Base-by-base conservation (phyloP, 2,329 filamentous ascomycete species). In the Amesomyces nigricolor region DNA sequence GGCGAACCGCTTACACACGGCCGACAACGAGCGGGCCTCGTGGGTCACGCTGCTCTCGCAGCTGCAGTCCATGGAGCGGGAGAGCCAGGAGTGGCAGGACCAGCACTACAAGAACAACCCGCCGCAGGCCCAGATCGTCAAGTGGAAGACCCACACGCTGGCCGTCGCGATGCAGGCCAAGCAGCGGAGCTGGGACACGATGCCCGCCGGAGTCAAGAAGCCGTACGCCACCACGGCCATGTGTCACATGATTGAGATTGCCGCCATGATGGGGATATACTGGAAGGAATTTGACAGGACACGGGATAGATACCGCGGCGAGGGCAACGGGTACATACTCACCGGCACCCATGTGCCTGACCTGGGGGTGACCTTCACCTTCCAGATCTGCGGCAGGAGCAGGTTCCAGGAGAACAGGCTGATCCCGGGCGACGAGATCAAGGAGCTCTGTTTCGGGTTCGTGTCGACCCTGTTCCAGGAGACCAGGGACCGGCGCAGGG, bases 241-340 rank as follows among this genome's bases (percentile, higher is more conserved):
- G 57, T 79, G 75, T 53, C 79, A 81, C 59, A 65, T 81, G 3
- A 67, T 82, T 30, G 79, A 81, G 68, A 76, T 81, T 57, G 72
- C 78, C 26, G 77, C 77, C 4, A 75, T 77, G 55, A 67, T 82
- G 14, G 78, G 80, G 7, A 72, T 83, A 7, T 75, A 83, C 65
- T 83, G 80, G 80, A 79, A 78, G 58, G 76, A 79, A 52, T 83
- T 83, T 60, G 77, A 82, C 61, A 72, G 77, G 35, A 73, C 67
- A 8, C 67, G 67, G 11, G 76, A 81, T 60, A 74, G 74, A 16
- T 78, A 81, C 48, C 75, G 75, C n/a, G 79, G 74, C 4, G 78
- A 81, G 53, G 79, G 79, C 19, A 81, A 81, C 58, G 78, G 78
- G 3, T 80, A 75, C 63, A 71, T 78, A 58, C 67, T 81, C 2